Base-by-base conservation (phyloP, 2,329 filamentous ascomycete species). In the Cordyceps tenuipes region DNA sequence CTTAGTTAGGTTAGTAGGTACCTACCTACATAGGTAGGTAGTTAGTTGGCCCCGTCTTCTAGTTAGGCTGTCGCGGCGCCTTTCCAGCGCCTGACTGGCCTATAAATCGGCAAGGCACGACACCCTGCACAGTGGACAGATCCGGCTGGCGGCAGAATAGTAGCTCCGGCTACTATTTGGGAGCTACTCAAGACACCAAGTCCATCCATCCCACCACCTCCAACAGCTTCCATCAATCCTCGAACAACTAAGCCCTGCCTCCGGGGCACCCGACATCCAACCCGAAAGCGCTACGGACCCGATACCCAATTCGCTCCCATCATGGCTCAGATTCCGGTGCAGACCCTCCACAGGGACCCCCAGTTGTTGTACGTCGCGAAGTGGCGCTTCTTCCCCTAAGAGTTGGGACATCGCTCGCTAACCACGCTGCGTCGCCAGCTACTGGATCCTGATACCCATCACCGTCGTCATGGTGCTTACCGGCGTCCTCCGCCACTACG, bases 371-470 rank as follows among this genome's bases (percentile, higher is more conserved):
- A 79, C 72, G 90, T 47, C 57, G 41, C 39, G 26, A 55, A 53
- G 31, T 10, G 10, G 36, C 46, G 26, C 26, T 19, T 19, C 21
- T 21, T 10, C 2, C 21, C 39, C 10, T 13, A 17, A 12, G 23
- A 5, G 57, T 15, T 5, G 31, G 19, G 19, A 41, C 17, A 41
- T n/a, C 19, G 15, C 4, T 36, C 44, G 8, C 31, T 41, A 57
- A 48, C 34, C 46, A 44, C 34, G 23, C 26, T 13, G 36, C 21
- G 9, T 43, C 58, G 59, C 39, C 69, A 99, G 94, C 78, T 97
- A 97, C 82, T 99, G 94, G 94, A 99, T 99, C 76, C 82, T 99
- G 62, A 87, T 97, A 64, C 94, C 94, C 63, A 99, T 99, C 74
- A 96, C 93, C 51, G 82, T 96, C 68, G 94, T 99, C 71, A 99